Percentiles rank a stretch among this genome's conserved stretches.
phyloP scores from a whole-genome alignment of 129 eudicot species.

The Flaveria linearis region DNA sequence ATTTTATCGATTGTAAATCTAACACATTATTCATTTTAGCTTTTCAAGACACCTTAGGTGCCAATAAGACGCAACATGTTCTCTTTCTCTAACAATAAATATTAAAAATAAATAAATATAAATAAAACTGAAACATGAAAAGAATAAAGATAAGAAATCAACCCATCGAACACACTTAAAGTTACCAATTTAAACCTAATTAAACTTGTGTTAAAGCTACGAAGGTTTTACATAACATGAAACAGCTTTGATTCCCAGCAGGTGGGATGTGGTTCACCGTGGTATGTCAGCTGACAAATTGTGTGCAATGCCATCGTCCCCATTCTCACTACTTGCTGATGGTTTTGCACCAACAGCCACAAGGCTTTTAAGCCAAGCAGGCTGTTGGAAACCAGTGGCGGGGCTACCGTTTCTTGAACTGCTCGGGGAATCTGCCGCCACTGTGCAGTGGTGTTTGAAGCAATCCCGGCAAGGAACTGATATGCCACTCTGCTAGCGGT shows the following conservation, averaged over 20 bases:
- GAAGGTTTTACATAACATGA: background rate
- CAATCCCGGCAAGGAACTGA: slow-evolving; percentile 68
- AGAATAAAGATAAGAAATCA: too few species aligned
- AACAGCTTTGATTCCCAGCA: slow-evolving; percentile 2
- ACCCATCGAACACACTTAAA: too few species aligned
- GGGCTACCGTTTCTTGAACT: slow-evolving; percentile 36
- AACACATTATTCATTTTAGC: too few species aligned
- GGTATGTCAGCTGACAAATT: slow-evolving; percentile 33
- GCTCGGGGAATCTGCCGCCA: slow-evolving; percentile 43
- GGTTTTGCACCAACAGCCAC: slow-evolving; percentile 76
- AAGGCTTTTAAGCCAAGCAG: slow-evolving; percentile 77
- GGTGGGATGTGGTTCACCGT: slow-evolving; percentile 10
- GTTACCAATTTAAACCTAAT: too few species aligned
- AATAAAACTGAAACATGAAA: too few species aligned
- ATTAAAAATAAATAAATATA: too few species aligned
- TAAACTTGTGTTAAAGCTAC: too few species aligned
- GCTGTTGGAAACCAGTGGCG: slow-evolving; percentile 43
- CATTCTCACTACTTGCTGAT: slow-evolving; percentile 51
- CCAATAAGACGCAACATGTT: too few species aligned
- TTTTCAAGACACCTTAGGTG: too few species aligned
- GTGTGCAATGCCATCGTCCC: slow-evolving; percentile 36
- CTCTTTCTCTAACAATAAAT: too few species aligned
- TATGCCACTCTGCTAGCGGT: slow-evolving; percentile 93
- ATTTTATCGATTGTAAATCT: too few species aligned
- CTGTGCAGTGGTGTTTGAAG: slow-evolving; percentile 48